Base-by-base conservation (phyloP, 2,329 filamentous ascomycete genomes). In the Diplodia corticola region DNA sequence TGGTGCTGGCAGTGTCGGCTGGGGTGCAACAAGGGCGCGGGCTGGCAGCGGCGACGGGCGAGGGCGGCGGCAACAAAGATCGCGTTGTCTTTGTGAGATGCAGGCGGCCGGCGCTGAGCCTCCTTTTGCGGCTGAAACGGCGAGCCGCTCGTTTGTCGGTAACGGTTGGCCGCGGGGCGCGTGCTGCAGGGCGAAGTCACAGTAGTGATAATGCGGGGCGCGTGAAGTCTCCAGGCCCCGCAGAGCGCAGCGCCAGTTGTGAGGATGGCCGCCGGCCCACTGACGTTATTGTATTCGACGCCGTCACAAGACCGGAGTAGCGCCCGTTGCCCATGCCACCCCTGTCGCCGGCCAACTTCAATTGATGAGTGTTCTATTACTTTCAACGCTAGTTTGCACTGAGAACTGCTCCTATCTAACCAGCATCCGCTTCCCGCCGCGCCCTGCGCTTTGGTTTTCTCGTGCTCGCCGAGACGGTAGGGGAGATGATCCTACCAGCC, bases 331-430 rank as follows among this genome's bases (percentile, higher is more conserved):
- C 50, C 22, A 22, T 37, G 48, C n/a, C 63, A 46, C 48, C 48
- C 50, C 33, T 15, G 40, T 53, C 50, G 35, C 40, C 13, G 20
- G 30, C 17, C 51, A 54, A 24, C 30, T 7, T n/a, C n/a, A n/a
- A n/a, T n/a, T n/a, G n/a, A n/a, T n/a, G n/a, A 49, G 63, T 63
- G 59, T 67, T 67, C 64, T 67, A 67, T 67, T 67, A 67, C n/a
- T 24, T 67, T 67, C 64, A 64, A 40, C 55, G 54, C 57, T 61
- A 49, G 57, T 49, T 49, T 66, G 50, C 54, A 61, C 40, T 44
- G 54, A 66, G 53, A 30, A 44, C 54, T 30, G 59, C 64, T 64
- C 50, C 35, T 35, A 24, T 51, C 50, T 46, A 50, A 30, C 65
- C 65, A 64, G 65, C 60, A 63, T 57, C 65, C 65, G 48, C 26